Evolutionary conservation across 495 filamentous ascomycete species (phyloP).

Genomic region (Mytilinidion resinicola): DNA sequence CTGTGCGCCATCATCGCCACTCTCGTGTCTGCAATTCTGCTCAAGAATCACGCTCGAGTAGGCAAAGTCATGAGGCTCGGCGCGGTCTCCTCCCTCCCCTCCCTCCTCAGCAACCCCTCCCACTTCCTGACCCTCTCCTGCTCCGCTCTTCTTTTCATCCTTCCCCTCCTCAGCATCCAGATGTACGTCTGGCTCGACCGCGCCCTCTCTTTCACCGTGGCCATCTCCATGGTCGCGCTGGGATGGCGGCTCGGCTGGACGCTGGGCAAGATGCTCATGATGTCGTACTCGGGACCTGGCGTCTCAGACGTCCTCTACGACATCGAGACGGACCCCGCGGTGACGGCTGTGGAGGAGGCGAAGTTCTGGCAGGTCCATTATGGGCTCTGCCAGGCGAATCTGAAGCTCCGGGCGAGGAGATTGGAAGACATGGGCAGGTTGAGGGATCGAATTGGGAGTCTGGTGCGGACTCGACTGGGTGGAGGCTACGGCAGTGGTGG

Average conservation of each 20-base stretch:
- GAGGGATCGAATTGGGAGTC: conserved; percentile 63
- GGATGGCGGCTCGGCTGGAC: conserved; percentile 75
- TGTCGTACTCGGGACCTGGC: conserved; percentile 67
- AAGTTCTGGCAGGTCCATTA: conserved; percentile 99
- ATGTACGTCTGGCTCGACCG: conserved; percentile 77
- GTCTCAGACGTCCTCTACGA: conserved; percentile 74
- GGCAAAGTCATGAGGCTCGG: conserved; percentile 74
- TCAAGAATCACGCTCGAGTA: conserved; percentile 92
- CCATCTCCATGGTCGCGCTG: conserved; percentile 77
- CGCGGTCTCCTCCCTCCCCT: conserved; percentile 74
- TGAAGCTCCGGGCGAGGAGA: conserved; percentile 66
- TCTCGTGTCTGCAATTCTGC: conserved; percentile 73
- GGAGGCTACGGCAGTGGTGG: conserved; percentile 77
- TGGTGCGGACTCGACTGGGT: conserved; percentile 80
- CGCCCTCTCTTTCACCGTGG: conserved; percentile 69
- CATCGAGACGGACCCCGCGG: conserved; percentile 70
- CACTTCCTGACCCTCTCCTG: conserved; percentile 89
- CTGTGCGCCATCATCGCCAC: conserved; percentile 84
- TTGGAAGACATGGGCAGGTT: conserved; percentile 63
- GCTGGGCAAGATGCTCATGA: conserved; percentile 87
- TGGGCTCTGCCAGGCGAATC: conserved; percentile 87
- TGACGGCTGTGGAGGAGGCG: conserved; percentile 76
- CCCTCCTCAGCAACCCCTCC: conserved; percentile 80
- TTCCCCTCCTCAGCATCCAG: conserved; percentile 72
- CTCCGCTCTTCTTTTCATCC: conserved; percentile 69